Conservation (phyloP, 768 basidiomycete genomes). For the Amanita brunnescens region DNA sequence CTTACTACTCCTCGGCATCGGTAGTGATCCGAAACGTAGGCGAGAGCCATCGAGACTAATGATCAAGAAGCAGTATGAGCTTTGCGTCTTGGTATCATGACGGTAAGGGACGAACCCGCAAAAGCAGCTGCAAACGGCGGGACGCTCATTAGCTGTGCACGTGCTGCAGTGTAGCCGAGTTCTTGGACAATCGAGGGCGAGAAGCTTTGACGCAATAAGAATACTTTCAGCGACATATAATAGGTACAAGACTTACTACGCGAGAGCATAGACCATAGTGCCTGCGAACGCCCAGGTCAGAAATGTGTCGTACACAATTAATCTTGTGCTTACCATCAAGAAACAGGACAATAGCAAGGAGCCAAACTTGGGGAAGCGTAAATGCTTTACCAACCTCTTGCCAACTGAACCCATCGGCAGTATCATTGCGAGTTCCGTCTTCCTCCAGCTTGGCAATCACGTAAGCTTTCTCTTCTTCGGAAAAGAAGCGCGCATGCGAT, state of each 20-base stretch:
- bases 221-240: slow-evolving; percentile 2
- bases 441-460: slow-evolving; percentile 30
- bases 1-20: slow-evolving; percentile 38
- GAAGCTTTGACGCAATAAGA: slow-evolving; percentile 34
- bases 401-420: slow-evolving; percentile 45
- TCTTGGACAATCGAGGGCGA: slow-evolving; percentile 61
- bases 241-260: slow-evolving; percentile 30
- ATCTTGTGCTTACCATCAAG: slow-evolving; percentile 32
- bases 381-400: slow-evolving; percentile 40
- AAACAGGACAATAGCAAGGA: slow-evolving; percentile 44
- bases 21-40: slow-evolving; percentile 46
- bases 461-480: slow-evolving; percentile 38
- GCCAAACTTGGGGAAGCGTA: slow-evolving; percentile 44
- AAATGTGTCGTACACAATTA: background rate
- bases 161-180: slow-evolving; percentile 45
- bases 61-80: background rate
- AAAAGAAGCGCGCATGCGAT: slow-evolving; percentile 32
- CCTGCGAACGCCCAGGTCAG: slow-evolving; percentile 17
- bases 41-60: slow-evolving; percentile 25
- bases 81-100: background rate
- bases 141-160: slow-evolving; percentile 57
- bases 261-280: slow-evolving; percentile 37
- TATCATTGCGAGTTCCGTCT: slow-evolving; percentile 33
- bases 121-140: slow-evolving; percentile 46
- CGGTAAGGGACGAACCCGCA: slow-evolving; percentile 25